Evolutionary conservation across 2,329 filamentous ascomycete species (phyloP), one percentile per base, ranked within the genome.

Genomic region (Colletotrichum limetticola): DNA sequence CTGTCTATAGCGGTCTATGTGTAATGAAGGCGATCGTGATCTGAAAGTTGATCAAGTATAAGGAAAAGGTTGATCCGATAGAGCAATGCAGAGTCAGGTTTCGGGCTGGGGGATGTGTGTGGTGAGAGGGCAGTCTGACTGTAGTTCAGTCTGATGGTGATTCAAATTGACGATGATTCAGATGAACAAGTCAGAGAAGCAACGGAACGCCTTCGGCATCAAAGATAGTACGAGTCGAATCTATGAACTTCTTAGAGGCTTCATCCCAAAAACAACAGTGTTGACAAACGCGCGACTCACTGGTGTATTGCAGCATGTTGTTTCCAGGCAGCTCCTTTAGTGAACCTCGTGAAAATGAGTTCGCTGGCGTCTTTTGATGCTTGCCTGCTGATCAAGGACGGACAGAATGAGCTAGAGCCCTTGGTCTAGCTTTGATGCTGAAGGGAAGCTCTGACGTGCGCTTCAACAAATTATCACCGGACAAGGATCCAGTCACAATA

Each of bases 261-360:
- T 9, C 12, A 11, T 55, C 24, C 42, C 19, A 11, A 30, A 4
- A 35, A 55, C 26, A 30, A 49, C 12, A 30, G 11, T n/a, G 42
- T 11, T 49, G 62, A 5, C 9, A 7, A 16, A 30, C 52, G 19
- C 22, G 37, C 12, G 24, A 52, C 61, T 57, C 55, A 73, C 71
- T 24, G 5, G 35, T 60, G 49, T 22, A 37, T 57, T 57, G 66
- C 49, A 71, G 28, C 71, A 73, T 73, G 8, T 53, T 71, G 56
- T 28, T 72, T 49, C 24, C 28, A 19, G 26, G 3, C 19, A n/a
- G 52, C 12, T 57, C 46, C n/a, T 66, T 32, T 6, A 12, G 22
- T 16, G 46, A 14, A 49, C 32, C 55, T 61, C 26, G 26, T 8
- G 28, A 35, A 11, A 49, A 46, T 37, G 37, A 46, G n/a, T 57